Evolutionary conservation across 1,284 basidiomycete species (phyloP), one percentile per base, ranked within the genome.

Genomic region (Rugosomyces carneus): DNA sequence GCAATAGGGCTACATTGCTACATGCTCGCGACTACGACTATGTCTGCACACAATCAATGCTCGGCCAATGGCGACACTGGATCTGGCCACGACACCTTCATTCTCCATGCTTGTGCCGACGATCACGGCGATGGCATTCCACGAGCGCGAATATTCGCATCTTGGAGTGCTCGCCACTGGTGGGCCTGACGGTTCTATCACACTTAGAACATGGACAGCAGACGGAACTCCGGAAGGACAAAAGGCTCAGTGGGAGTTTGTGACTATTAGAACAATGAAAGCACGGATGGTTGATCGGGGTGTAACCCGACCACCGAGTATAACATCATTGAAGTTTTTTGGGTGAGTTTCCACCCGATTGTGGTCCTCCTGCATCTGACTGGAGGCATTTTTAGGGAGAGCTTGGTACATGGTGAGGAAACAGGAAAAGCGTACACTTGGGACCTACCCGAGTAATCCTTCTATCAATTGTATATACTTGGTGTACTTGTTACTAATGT

Each of bases 21-120:
- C 89, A 0, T 91, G 85, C 53, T 89, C 88, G 1, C 67, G 72
- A 15, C 65, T 72, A 1, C 77, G 76, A 37, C 65, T 93, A 3
- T 81, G 78, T 58, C 60, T 93, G 9, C 89, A 92, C 62, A 92
- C 86, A 0, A 77, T 93, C 67, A 93, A 93, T 55, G 90, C 77
- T 0, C 73, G 84, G 19, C 77, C 76, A 1, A 83, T 93, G 48
- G 79, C 78, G 0, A 73, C 68, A 11, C 58, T 92, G 19, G 81
- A 87, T 55, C 72, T 90, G 5, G 68, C 69, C 0, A 67, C 64
- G 15, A 62, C 67, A 16, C 57, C 71, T 3, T 68, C 68, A 1
- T 66, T 68, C 23, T 68, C 71, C 1, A 48, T 55, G 15, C 53
- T 65, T 1, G 59, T 64, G 9, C 70, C 75, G 0, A 67, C 69